These are phyloP conservation scores for Chaetomiaceae sp. DNA, from an alignment of 2,329 filamentous ascomycete species.

Conservation along the genomic window DNA sequence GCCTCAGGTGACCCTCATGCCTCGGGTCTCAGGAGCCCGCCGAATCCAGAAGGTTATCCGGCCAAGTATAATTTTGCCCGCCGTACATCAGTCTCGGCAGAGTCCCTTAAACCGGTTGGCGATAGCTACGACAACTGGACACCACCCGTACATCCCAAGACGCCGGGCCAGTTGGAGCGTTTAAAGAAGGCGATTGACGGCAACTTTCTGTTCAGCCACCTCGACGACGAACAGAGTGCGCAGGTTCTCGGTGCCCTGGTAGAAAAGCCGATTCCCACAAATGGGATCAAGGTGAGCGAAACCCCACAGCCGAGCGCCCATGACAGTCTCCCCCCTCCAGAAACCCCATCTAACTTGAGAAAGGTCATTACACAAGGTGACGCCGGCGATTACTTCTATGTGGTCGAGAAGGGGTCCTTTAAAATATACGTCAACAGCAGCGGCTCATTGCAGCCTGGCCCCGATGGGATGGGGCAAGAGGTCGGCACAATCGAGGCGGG, in stretches of 20 bases:
- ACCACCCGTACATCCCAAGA: conserved; percentile 80
- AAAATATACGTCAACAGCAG: conserved; percentile 83
- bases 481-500: conserved; percentile 80
- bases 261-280: conserved; percentile 92
- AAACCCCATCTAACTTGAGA: not conserved
- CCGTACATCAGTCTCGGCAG: conserved; percentile 92
- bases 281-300: conserved; percentile 63
- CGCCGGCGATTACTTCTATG: conserved; percentile 94
- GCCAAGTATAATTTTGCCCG: conserved; percentile 91
- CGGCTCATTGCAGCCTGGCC: conserved; percentile 73
- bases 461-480: conserved; percentile 75
- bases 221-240: conserved; percentile 86
- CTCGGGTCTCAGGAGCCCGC: conserved; percentile 43
- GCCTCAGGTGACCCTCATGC: conserved; percentile 44
- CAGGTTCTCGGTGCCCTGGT: conserved; percentile 87
- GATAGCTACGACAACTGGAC: conserved; percentile 85
- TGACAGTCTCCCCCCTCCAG: too few species aligned
- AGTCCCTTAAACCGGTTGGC: conserved; percentile 86
- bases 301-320: too few species aligned
- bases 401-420: conserved; percentile 87
- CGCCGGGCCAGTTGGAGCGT: conserved; percentile 71
- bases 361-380: conserved; percentile 95
- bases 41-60: conserved; percentile 69
- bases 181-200: conserved; percentile 76
- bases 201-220: conserved; percentile 91